Conservation (phyloP, 192 early-diverging fungal genomes). For the Coemansia sp. region DNA sequence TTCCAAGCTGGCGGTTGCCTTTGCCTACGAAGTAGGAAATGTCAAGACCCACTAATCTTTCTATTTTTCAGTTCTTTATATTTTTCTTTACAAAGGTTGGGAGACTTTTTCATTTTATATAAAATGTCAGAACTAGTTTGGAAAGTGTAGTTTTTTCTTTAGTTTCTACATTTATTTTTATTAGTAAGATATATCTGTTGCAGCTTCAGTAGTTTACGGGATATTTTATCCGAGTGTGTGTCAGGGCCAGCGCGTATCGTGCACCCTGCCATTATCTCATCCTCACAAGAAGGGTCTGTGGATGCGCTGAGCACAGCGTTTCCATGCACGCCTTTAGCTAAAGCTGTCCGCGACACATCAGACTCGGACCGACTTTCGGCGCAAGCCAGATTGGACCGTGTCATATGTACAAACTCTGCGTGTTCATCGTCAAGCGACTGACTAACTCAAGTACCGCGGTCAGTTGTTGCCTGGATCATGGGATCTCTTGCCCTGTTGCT, state of each 20-base stretch:
- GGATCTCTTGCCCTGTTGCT: constrained; percentile 8
- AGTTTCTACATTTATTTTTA: background rate
- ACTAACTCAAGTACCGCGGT: constrained; percentile 8
- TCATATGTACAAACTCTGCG: background rate
- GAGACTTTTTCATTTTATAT: background rate
- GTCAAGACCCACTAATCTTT: background rate
- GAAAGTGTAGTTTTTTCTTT: background rate
- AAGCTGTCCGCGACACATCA: background rate
- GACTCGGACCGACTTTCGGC: background rate
- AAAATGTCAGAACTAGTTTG: background rate
- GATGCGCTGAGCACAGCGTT: background rate
- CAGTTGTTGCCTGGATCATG: constrained; percentile 12
- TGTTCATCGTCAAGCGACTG: constrained; percentile 19
- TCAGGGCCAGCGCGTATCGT: background rate
- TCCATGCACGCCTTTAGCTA: background rate
- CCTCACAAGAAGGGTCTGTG: background rate
- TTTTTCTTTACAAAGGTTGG: too few relatives aligned
- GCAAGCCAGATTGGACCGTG: too few relatives aligned
- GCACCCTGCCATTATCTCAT: too few relatives aligned
- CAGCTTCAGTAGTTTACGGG: background rate
- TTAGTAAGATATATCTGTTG: background rate
- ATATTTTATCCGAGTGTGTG: background rate
- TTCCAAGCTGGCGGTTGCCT: constrained; percentile 77
- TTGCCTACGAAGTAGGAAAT: constrained; percentile 77
- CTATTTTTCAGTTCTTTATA: too few relatives aligned